These are phyloP conservation scores for Neurospora hispaniola DNA, from an alignment of 495 filamentous ascomycete species.

Conservation along the genomic window DNA sequence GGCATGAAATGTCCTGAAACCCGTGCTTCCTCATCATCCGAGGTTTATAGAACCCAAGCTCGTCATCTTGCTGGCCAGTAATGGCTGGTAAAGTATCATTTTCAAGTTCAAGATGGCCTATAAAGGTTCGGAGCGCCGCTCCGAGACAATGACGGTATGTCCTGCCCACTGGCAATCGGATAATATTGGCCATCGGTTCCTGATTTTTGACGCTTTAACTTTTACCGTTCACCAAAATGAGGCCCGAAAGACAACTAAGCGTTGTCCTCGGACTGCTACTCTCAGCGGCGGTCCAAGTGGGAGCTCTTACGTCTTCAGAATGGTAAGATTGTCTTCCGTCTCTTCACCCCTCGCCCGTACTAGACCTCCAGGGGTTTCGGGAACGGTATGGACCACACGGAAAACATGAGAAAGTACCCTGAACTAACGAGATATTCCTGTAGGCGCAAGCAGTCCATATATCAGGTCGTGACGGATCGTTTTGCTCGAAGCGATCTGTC, in stretches of 20 bases:
- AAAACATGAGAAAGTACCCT: background rate
- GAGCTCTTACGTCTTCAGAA: conserved; percentile 12
- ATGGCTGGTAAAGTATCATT: background rate
- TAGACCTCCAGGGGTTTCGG: background rate
- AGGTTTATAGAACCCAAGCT: background rate
- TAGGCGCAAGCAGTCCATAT: conserved; percentile 57
- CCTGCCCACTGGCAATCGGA: background rate
- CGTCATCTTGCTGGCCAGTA: background rate
- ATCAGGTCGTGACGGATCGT: conserved; percentile 67
- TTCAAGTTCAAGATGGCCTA: background rate
- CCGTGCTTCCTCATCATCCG: background rate
- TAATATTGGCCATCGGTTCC: background rate
- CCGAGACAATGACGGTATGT: background rate
- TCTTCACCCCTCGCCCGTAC: background rate
- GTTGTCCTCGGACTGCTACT: background rate
- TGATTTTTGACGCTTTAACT: background rate
- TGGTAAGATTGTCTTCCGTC: background rate
- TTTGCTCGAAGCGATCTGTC: conserved; percentile 59
- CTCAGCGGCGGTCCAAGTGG: background rate
- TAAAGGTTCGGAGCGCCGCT: background rate
- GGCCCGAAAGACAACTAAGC: background rate
- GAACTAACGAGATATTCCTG: background rate
- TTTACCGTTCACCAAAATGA: background rate
- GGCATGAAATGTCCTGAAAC: background rate
- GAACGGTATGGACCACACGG: background rate